Conservation (phyloP, 768 basidiomycete genomes). For the Kondoa subrosea region DNA sequence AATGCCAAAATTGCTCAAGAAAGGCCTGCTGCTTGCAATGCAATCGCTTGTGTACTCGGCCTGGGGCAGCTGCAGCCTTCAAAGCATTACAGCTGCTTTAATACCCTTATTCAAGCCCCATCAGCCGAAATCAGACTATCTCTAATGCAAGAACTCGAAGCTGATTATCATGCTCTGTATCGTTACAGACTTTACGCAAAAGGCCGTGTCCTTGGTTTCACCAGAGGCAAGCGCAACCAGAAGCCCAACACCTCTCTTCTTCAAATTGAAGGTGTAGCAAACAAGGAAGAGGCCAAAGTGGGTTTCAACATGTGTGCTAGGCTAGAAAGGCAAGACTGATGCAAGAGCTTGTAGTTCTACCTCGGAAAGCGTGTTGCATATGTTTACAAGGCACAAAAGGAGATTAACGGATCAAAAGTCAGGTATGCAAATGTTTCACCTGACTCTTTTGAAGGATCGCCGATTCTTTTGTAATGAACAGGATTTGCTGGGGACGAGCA, state of each 20-base stretch:
- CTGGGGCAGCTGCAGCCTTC: too few relatives aligned
- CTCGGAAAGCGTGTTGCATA: slow-evolving; percentile 68
- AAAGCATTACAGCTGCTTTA: too few relatives aligned
- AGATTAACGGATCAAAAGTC: slow-evolving; percentile 82
- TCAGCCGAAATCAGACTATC: too few relatives aligned
- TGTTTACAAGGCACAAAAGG: slow-evolving; percentile 92
- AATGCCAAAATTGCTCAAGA: too few relatives aligned
- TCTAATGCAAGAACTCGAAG: too few relatives aligned
- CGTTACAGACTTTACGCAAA: slow-evolving; percentile 81
- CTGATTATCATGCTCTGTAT: too few relatives aligned
- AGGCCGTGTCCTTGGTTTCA: slow-evolving; percentile 94
- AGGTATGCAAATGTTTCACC: slow-evolving; percentile 93
- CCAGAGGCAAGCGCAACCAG: slow-evolving; percentile 93
- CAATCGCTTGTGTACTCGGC: too few relatives aligned
- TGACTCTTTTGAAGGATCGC: not conserved
- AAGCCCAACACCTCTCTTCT: slow-evolving; percentile 89
- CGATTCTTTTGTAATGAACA: not conserved
- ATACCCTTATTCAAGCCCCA: too few relatives aligned
- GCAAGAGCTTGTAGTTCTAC: not conserved
- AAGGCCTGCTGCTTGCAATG: too few relatives aligned
- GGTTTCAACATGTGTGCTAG: not conserved
- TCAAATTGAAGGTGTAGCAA: slow-evolving; percentile 90
- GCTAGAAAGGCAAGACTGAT: not conserved
- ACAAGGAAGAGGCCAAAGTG: slow-evolving; percentile 83
- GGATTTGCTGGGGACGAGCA: not conserved